A percentile compares a stretch with the other conserved stretches of the same genome.
phyloP scores from a whole-genome alignment of 23 red algal species.

The Gracilaria vermiculophylla region DNA sequence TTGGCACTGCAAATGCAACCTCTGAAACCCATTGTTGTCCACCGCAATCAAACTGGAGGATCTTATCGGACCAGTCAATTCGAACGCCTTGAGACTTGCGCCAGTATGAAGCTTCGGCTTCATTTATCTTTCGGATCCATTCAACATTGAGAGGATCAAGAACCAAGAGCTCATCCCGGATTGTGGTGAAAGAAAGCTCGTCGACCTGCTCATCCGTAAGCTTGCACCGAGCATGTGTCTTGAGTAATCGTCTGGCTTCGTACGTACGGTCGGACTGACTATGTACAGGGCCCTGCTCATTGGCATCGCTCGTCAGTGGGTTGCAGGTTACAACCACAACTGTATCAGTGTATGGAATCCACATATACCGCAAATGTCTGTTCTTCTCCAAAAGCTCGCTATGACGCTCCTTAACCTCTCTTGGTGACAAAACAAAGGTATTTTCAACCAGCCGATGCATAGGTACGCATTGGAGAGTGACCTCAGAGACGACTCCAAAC shows the following conservation, averaged over 20 bases:
- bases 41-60: slow-evolving; percentile 93
- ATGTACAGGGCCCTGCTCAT: background rate
- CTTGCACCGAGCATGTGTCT: background rate
- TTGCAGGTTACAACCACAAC: slow-evolving; percentile 90
- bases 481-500: slow-evolving; percentile 80
- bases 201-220: slow-evolving; percentile 41
- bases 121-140: slow-evolving; percentile 76
- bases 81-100: slow-evolving; percentile 46
- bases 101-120: slow-evolving; percentile 85
- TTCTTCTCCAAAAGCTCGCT: slow-evolving; percentile 45
- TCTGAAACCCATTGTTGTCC: slow-evolving; percentile 97
- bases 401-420: slow-evolving; percentile 60
- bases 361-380: slow-evolving; percentile 94
- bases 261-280: slow-evolving; percentile 23
- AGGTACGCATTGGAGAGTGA: slow-evolving; percentile 74
- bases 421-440: slow-evolving; percentile 47
- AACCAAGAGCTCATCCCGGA: slow-evolving; percentile 76
- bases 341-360: slow-evolving; percentile 87
- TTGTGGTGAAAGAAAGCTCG: slow-evolving; percentile 51
- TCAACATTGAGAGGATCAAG: slow-evolving; percentile 76
- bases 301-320: slow-evolving; percentile 12
- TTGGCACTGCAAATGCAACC: slow-evolving; percentile 74
- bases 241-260: slow-evolving; percentile 50
- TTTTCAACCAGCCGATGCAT: slow-evolving; percentile 76
- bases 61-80: slow-evolving; percentile 72